phyloP scores from a whole-genome alignment of 306 rosid genomes.

The Clitoria ternatea region DNA sequence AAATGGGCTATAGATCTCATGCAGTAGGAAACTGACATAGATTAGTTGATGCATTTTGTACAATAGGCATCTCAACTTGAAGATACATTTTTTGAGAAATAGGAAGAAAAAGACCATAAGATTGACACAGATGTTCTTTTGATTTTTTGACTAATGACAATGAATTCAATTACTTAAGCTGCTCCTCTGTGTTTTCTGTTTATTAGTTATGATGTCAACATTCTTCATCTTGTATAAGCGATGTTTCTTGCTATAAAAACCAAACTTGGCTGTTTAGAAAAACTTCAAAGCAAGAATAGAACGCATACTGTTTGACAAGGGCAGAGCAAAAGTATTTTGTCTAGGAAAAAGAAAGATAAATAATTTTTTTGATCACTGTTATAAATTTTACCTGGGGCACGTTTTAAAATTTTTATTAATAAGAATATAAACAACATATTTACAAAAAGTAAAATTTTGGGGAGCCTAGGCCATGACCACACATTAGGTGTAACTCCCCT shows the following conservation, averaged over 20 bases:
- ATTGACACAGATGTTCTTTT: neutral
- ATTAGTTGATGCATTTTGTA: conserved; percentile 5
- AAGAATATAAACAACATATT: neutral
- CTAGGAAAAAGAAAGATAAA: neutral
- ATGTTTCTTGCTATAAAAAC: neutral
- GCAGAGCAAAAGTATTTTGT: neutral
- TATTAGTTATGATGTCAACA: neutral
- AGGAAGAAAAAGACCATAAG: neutral
- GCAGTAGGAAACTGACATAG: neutral
- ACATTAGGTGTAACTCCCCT: neutral
- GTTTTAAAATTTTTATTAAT: neutral
- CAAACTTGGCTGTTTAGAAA: neutral
- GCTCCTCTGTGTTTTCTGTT: neutral
- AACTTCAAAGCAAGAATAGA: neutral
- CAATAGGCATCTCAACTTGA: neutral
- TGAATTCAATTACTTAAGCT: neutral
- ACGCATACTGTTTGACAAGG: neutral
- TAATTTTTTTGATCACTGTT: too few species aligned
- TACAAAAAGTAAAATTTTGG: neutral
- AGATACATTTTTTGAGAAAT: neutral
- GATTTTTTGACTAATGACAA: neutral
- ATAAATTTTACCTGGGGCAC: neutral
- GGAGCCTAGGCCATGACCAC: neutral
- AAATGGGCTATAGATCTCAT: neutral
- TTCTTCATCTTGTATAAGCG: neutral